phyloP scores from a whole-genome alignment of 106 monocot genomes.

The Dendrobium huoshanense region DNA sequence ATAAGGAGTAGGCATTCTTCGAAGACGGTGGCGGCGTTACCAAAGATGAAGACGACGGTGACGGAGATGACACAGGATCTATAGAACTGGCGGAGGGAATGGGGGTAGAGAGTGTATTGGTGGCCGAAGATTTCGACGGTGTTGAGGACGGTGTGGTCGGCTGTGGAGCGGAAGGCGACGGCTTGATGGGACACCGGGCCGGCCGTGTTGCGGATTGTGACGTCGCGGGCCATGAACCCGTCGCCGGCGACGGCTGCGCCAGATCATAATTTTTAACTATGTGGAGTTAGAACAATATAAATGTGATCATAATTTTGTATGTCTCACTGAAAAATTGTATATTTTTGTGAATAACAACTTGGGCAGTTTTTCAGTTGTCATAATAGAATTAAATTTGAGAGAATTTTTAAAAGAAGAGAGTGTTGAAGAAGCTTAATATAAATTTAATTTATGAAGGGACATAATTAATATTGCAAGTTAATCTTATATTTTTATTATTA shows the following conservation, averaged over 20 bases:
- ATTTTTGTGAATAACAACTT: not conserved
- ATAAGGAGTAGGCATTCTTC: constrained; percentile 24
- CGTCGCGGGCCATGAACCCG: constrained; percentile 58
- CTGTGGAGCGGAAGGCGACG: constrained; percentile 59
- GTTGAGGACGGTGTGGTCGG: constrained; percentile 53
- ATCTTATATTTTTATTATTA: too few relatives aligned
- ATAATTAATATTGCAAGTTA: too few relatives aligned
- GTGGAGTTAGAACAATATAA: not conserved
- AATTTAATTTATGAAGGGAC: too few relatives aligned
- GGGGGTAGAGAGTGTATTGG: constrained; percentile 74
- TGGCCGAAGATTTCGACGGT: constrained; percentile 59
- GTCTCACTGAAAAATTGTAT: too few relatives aligned
- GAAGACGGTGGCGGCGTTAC: constrained; percentile 67
- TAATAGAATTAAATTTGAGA: too few relatives aligned
- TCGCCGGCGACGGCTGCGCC: constrained; percentile 48
- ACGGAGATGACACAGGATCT: constrained; percentile 48
- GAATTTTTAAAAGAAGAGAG: too few relatives aligned
- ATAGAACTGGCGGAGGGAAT: constrained; percentile 67
- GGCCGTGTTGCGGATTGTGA: constrained; percentile 75
- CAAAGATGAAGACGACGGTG: constrained; percentile 85
- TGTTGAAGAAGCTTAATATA: too few relatives aligned
- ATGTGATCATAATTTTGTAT: not conserved
- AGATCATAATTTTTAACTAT: too few relatives aligned
- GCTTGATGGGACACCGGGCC: constrained; percentile 69
- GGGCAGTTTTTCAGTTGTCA: too few relatives aligned